Conservation (phyloP, 2,329 filamentous ascomycete species). For the Aspergillus sp. region DNA sequence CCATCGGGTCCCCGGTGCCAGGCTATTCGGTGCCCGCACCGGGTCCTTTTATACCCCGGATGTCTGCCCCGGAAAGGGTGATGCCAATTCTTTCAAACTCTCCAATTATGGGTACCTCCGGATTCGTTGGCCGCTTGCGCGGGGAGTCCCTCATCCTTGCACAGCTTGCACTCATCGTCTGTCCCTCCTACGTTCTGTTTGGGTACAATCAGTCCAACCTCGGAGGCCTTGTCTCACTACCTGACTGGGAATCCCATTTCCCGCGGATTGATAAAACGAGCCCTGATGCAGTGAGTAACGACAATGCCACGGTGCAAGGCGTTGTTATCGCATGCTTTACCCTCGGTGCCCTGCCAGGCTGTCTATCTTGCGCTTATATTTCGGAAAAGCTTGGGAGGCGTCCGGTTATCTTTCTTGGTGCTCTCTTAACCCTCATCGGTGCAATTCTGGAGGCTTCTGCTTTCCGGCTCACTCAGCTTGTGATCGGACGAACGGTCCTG, state of each 20-base stretch:
- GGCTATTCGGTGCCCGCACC: too few species aligned
- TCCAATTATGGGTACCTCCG: too few species aligned
- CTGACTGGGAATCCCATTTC: not conserved
- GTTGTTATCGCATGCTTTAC: not conserved
- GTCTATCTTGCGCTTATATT: not conserved
- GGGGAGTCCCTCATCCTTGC: not conserved
- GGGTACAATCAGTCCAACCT: slow-evolving; percentile 3
- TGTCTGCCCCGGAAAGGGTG: not conserved
- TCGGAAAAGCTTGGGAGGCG: not conserved
- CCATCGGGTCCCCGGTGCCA: not conserved
- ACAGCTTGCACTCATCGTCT: not conserved
- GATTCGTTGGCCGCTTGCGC: too few species aligned
- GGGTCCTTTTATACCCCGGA: not conserved
- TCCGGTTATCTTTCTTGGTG: not conserved
- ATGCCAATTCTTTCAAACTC: too few species aligned
- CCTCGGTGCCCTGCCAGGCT: not conserved
- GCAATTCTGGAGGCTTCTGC: not conserved
- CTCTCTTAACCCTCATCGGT: not conserved
- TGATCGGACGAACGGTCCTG: not conserved
- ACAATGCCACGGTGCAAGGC: slow-evolving; percentile 4
- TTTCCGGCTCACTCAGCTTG: not conserved
- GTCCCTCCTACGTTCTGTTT: not conserved
- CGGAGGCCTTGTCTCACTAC: not conserved
- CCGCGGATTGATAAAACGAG: not conserved
- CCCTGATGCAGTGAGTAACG: not conserved